These are phyloP conservation scores for Ganoderma lucidum DNA, from an alignment of 1,284 basidiomycete species.

Conservation along the genomic window DNA sequence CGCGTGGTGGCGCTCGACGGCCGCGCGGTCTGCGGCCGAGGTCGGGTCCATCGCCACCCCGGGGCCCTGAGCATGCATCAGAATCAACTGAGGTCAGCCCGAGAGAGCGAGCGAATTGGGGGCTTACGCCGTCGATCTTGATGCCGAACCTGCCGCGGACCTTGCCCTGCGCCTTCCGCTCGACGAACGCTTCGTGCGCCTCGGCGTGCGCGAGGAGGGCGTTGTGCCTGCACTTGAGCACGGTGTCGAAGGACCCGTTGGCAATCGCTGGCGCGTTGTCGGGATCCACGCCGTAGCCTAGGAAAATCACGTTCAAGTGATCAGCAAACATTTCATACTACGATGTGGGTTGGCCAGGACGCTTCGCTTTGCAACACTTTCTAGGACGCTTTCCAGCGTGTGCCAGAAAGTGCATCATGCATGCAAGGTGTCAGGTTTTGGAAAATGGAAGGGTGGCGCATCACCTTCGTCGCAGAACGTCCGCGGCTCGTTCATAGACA, in stretches of 20 bases:
- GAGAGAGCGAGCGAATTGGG: not conserved
- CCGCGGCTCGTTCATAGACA: constrained; percentile 7
- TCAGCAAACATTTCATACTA: not conserved
- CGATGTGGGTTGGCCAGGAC: no score
- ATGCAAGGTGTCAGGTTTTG: not conserved
- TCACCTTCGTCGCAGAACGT: constrained; percentile 11
- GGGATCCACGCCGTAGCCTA: not conserved
- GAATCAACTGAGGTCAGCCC: no score
- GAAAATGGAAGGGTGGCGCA: not conserved
- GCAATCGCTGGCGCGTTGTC: not conserved
- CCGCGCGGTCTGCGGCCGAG: not conserved
- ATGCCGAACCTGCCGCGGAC: constrained; percentile 8
- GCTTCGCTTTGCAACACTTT: no score
- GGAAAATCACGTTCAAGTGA: not conserved
- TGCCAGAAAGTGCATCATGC: no score
- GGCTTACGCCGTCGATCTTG: constrained; percentile 8
- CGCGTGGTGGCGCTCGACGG: constrained; percentile 4
- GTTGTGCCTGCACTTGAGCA: constrained; percentile 5
- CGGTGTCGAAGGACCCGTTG: constrained; percentile 1
- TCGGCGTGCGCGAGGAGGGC: constrained; percentile 5
- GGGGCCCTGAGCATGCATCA: not conserved
- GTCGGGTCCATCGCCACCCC: constrained; percentile 3
- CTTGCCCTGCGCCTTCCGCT: constrained; percentile 7
- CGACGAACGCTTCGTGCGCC: constrained; percentile 4
- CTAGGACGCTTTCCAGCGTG: no score